Evolutionary conservation across 352 stramenopile species (phyloP).

Genomic region (Halophytophthora polymorphica): DNA sequence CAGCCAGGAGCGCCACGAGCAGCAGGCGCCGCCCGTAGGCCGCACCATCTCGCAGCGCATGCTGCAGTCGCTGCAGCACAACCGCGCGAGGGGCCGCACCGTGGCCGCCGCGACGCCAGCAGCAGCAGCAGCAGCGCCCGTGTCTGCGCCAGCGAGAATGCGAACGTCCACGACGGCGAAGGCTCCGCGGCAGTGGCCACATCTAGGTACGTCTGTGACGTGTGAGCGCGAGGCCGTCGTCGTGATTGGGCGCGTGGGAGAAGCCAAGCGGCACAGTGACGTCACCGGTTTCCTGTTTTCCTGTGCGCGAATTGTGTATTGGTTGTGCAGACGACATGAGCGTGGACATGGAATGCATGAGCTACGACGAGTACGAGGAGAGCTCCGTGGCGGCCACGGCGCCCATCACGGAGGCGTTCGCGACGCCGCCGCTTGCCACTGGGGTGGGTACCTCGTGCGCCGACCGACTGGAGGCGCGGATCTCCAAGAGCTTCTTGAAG

Average conservation of each 20-base stretch:
- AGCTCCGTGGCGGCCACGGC: constrained; percentile 9
- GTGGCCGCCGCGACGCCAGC: not conserved
- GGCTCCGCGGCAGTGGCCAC: not conserved
- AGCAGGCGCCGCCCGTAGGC: constrained; percentile 1
- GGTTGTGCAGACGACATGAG: constrained; percentile 4
- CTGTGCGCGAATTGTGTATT: too few relatives aligned
- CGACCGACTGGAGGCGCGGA: constrained; percentile 63
- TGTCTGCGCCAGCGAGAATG: not conserved
- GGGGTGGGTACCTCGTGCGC: constrained; percentile 32
- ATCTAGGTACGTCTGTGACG: not conserved
- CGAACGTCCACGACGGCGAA: too few relatives aligned
- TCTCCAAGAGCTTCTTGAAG: constrained; percentile 48
- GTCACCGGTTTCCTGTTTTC: too few relatives aligned
- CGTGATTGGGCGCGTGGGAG: too few relatives aligned
- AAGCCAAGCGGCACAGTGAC: too few relatives aligned
- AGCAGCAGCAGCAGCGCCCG: not conserved
- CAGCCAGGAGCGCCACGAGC: not conserved
- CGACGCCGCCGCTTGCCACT: constrained; percentile 25
- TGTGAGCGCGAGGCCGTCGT: too few relatives aligned
- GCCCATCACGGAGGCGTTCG: constrained; percentile 11
- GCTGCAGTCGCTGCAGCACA: constrained; percentile 50
- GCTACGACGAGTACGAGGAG: constrained; percentile 6
- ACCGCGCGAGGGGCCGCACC: constrained; percentile 19
- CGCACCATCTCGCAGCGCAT: constrained; percentile 64
- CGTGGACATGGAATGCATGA: constrained; percentile 14